phyloP scores from a whole-genome alignment of 768 basidiomycete genomes.

The Pleurotus ostreatus region DNA sequence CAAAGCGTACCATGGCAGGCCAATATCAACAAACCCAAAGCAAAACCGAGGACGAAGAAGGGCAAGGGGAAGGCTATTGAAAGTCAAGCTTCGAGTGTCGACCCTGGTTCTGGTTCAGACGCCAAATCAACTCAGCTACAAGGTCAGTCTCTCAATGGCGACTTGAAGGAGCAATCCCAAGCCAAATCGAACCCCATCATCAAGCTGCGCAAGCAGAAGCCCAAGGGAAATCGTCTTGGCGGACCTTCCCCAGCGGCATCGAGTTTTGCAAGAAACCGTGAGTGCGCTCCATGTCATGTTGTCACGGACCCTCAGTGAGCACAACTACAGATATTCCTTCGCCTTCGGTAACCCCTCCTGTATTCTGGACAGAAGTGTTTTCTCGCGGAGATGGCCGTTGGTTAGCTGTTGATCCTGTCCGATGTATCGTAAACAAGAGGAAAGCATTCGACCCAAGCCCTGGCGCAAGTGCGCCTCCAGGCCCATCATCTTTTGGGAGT shows the following conservation, averaged over 20 bases:
- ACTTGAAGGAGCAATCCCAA: slow-evolving; percentile 34
- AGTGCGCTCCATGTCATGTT: slow-evolving; percentile 8
- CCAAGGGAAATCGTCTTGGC: slow-evolving; percentile 42
- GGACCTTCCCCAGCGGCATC: slow-evolving; percentile 17
- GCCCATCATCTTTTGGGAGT: slow-evolving; percentile 8
- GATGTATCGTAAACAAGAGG: slow-evolving; percentile 74
- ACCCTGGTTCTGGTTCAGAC: neutral
- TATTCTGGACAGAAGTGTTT: slow-evolving; percentile 97
- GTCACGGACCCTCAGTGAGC: neutral
- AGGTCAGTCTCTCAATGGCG: slow-evolving; percentile 32
- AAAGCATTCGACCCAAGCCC: slow-evolving; percentile 74
- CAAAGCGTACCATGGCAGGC: slow-evolving; percentile 93
- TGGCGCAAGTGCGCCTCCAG: slow-evolving; percentile 11
- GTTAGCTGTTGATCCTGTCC: slow-evolving; percentile 90
- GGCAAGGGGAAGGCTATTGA: slow-evolving; percentile 43
- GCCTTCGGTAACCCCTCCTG: slow-evolving; percentile 57
- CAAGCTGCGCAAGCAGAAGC: slow-evolving; percentile 53
- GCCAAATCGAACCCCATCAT: slow-evolving; percentile 52
- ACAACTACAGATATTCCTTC: neutral
- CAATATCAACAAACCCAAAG: slow-evolving; percentile 52
- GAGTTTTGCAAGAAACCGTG: slow-evolving; percentile 13
- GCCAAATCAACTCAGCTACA: neutral
- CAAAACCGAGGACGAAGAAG: slow-evolving; percentile 38
- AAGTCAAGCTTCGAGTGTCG: neutral
- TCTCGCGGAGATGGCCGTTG: slow-evolving; percentile 87